Percentiles rank a stretch among this genome's conserved stretches.
Conservation (phyloP, 176 grass and related monocot genomes). For the Stipa capillata region DNA sequence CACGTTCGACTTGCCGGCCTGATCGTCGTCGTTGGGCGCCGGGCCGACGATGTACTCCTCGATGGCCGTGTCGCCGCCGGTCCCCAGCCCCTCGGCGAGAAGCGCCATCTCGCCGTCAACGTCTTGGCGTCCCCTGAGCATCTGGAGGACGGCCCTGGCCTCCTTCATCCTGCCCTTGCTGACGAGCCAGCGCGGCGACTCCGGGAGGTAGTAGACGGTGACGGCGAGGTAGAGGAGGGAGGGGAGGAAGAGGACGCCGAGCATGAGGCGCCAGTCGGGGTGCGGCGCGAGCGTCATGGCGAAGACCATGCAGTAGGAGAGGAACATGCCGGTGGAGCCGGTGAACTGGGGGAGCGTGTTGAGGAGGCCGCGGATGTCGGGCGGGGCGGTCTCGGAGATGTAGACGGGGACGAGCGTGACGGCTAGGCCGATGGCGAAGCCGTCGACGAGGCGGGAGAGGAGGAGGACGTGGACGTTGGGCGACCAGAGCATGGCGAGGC, state of each 20-base stretch:
- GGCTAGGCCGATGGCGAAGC: slow-evolving; percentile 66
- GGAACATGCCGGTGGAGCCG: slow-evolving; percentile 67
- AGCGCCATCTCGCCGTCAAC: slow-evolving; percentile 78
- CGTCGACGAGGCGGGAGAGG: slow-evolving; percentile 52
- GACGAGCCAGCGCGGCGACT: slow-evolving; percentile 83
- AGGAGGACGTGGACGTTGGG: slow-evolving; percentile 67
- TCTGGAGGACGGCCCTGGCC: slow-evolving; percentile 54
- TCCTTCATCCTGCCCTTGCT: slow-evolving; percentile 80
- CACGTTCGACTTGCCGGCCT: not conserved
- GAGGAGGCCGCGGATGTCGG: slow-evolving; percentile 56
- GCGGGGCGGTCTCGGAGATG: slow-evolving; percentile 84
- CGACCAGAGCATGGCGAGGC: slow-evolving; percentile 72
- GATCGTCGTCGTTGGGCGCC: not conserved
- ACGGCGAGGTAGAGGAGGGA: slow-evolving; percentile 46
- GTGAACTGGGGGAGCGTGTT: slow-evolving; percentile 88
- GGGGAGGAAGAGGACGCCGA: slow-evolving; percentile 51
- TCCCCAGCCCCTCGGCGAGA: slow-evolving; percentile 57
- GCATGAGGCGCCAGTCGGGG: slow-evolving; percentile 75
- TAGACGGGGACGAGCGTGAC: slow-evolving; percentile 83
- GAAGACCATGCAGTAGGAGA: slow-evolving; percentile 80
- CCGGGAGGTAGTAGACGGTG: slow-evolving; percentile 44
- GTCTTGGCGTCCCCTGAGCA: slow-evolving; percentile 52
- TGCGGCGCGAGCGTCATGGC: slow-evolving; percentile 51
- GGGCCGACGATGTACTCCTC: slow-evolving; percentile 72
- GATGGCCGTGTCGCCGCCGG: slow-evolving; percentile 42